Percentiles rank a stretch among this genome's conserved stretches.
phyloP scores from a whole-genome alignment of 805 yeast genomes.

The Lipomyces kockii region DNA sequence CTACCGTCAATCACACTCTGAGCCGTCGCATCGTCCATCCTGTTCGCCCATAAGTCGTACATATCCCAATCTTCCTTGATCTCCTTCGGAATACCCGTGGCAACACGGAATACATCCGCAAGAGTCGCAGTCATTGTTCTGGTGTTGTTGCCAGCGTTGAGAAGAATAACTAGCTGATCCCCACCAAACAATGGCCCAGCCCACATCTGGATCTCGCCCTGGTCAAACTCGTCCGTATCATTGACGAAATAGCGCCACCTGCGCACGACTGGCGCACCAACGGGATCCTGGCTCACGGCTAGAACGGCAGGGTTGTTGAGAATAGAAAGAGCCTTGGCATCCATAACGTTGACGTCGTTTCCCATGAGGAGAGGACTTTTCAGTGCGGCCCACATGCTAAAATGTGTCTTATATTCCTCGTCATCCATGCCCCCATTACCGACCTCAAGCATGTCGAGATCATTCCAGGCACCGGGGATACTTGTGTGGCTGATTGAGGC shows the following conservation, averaged over 20 bases:
- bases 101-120: neutral
- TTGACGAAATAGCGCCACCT: constrained; percentile 14
- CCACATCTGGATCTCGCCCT: constrained; percentile 5
- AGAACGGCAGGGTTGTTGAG: constrained; percentile 26
- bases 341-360: constrained; percentile 40
- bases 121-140: neutral
- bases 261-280: constrained; percentile 31
- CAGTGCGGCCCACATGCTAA: constrained; percentile 45
- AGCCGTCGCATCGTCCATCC: neutral
- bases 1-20: neutral
- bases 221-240: neutral
- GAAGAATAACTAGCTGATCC: neutral
- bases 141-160: neutral
- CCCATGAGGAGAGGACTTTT: constrained; percentile 45
- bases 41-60: neutral
- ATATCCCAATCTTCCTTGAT: neutral
- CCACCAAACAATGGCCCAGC: neutral
- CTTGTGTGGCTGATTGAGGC: neutral
- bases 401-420: constrained; percentile 43
- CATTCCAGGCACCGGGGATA: constrained; percentile 43
- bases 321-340: constrained; percentile 38
- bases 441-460: constrained; percentile 44
- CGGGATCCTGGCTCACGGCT: constrained; percentile 43
- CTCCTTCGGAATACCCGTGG: neutral
- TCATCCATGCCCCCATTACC: constrained; percentile 44